Base-by-base conservation (phyloP, 2,329 filamentous ascomycete species). In the Cercospora berteroae region DNA sequence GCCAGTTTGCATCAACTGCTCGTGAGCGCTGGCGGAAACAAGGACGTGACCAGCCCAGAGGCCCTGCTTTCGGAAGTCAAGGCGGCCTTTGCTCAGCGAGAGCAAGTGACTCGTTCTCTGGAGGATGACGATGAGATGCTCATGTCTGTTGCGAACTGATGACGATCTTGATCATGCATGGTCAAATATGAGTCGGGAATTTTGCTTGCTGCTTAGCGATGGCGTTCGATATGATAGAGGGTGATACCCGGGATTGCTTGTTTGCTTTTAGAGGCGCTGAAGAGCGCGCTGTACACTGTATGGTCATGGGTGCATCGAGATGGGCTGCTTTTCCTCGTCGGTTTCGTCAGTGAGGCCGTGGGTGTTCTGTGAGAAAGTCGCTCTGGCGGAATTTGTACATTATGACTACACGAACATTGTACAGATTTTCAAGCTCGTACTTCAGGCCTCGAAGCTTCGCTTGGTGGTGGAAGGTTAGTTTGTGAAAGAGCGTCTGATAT, bases 1-100 rank as follows among this genome's bases (percentile, higher is more conserved):
- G 65, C 60, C 42, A 69, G 50, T 25, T 42, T 71, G 25, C 67
- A 71, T 39, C 31, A 66, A 20, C 31, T 71, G 18, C 66, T 71
- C 25, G 25, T 68, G 50, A 67, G 36, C 27, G 58, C 39, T 44
- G 65, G 70, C 39, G 63, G 57, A 58, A 50, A 68, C 9, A n/a
- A 16, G 23, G 61, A 66, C 7, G 20, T 10, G 6, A 48, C 56
- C 16, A 42, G 44, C 20, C 61, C 39, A 16, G 59, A 60, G 1
- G 50, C 16, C 23, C 25, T 71, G 27, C 50, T 68, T 29, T 56
- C 60, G 23, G 65, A 69, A 58, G 55, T 71, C 10, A 69, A 68
- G 55, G 62, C 58, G 5, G 70, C 66, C 23, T 68, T 69, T 52
- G 56, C 52, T 55, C 12, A 20, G 13, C 58, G 63, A 5, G 27